Evolutionary conservation across 2,329 filamentous ascomycete species (phyloP).

Genomic region (Coniochaeta sp.): DNA sequence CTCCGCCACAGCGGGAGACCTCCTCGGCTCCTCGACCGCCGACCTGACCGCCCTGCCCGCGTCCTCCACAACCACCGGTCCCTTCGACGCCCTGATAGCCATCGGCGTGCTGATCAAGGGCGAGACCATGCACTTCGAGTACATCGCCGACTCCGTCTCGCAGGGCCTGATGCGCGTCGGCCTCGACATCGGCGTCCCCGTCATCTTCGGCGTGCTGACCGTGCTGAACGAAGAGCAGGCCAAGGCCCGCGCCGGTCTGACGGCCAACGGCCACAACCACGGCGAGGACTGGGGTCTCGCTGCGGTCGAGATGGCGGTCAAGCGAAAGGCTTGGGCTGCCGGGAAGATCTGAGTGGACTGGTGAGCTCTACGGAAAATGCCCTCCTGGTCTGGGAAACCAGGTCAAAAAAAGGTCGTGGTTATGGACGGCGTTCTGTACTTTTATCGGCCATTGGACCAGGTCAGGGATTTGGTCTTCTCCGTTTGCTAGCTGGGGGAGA

Average conservation of each 20-base stretch:
- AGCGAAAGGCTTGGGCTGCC: slow-evolving; percentile 75
- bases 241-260: slow-evolving; percentile 70
- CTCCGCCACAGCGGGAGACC: slow-evolving; percentile 62
- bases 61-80: slow-evolving; percentile 36
- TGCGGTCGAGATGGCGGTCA: slow-evolving; percentile 87
- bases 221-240: slow-evolving; percentile 86
- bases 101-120: slow-evolving; percentile 97
- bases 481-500: background rate
- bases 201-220: slow-evolving; percentile 88
- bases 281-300: slow-evolving; percentile 94
- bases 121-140: slow-evolving; percentile 99
- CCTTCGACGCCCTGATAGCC: slow-evolving; percentile 91
- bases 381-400: background rate
- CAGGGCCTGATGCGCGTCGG: slow-evolving; percentile 93
- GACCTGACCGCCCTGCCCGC: slow-evolving; percentile 47
- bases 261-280: slow-evolving; percentile 72
- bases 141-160: slow-evolving; percentile 86
- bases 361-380: background rate
- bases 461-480: background rate
- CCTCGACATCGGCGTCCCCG: slow-evolving; percentile 78
- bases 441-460: background rate
- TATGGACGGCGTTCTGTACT: background rate
- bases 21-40: slow-evolving; percentile 60
- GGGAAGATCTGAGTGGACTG: slow-evolving; percentile 42
- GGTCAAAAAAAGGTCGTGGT: background rate